phyloP scores from a whole-genome alignment of 768 basidiomycete species.

The Candolleomyces aberdarensis region DNA sequence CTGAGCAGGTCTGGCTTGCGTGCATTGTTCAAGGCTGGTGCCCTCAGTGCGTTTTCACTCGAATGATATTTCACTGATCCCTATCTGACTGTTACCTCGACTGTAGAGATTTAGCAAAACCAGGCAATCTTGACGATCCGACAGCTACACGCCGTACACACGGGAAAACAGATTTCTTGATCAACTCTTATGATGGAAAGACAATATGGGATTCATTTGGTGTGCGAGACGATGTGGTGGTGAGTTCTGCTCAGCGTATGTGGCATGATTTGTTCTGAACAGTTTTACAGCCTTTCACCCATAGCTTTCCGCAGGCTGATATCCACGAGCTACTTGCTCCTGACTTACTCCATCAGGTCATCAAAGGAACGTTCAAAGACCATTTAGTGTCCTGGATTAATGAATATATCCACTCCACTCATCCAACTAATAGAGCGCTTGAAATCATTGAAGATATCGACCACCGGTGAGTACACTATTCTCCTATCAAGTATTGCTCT shows the following conservation, averaged over 20 bases:
- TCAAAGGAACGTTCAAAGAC: slow-evolving; percentile 40
- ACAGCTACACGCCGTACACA: background rate
- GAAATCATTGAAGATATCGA: background rate
- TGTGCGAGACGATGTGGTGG: background rate
- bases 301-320: slow-evolving; percentile 27
- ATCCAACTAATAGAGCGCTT: background rate
- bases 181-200: background rate
- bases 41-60: slow-evolving; percentile 10
- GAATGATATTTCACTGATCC: background rate
- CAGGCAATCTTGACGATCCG: background rate
- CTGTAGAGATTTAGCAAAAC: background rate
- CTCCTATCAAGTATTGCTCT: no score
- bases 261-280: background rate
- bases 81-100: background rate
- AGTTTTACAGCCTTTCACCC: slow-evolving; percentile 24
- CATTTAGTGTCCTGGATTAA: slow-evolving; percentile 35
- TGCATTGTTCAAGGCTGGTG: slow-evolving; percentile 25
- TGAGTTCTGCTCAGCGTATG: background rate
- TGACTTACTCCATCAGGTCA: slow-evolving; percentile 34
- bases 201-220: background rate
- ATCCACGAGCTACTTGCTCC: slow-evolving; percentile 29
- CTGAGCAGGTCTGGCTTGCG: slow-evolving; percentile 29
- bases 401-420: slow-evolving; percentile 19
- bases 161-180: background rate
- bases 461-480: background rate